Evolutionary conservation across 176 grass and related monocot species (phyloP).

Genomic region (Zoysia pacifica): DNA sequence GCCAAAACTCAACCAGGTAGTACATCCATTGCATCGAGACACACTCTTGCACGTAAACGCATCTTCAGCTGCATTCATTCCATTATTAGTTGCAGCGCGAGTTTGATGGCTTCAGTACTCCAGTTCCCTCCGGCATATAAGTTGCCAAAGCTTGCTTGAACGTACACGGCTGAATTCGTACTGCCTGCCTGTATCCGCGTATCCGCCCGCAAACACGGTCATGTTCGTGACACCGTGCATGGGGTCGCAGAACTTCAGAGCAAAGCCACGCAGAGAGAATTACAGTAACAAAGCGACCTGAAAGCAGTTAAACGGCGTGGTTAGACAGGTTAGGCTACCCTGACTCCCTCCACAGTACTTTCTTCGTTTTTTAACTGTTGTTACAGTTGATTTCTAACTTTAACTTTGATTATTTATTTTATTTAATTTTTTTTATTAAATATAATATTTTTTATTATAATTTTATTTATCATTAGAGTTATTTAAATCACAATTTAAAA

Average conservation of each 20-base stretch:
- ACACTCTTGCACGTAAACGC: not conserved
- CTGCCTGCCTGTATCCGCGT: not conserved
- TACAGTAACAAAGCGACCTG: not conserved
- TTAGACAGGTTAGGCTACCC: not conserved
- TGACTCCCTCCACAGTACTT: not conserved
- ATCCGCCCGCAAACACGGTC: constrained; percentile 10
- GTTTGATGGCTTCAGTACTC: not conserved
- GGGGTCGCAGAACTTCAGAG: not conserved
- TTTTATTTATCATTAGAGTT: too few species aligned
- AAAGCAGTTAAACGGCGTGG: not conserved
- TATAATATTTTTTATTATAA: too few species aligned
- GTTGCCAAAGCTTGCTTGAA: constrained; percentile 17
- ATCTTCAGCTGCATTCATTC: constrained; percentile 11
- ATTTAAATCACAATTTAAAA: too few species aligned
- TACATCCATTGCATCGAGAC: constrained; percentile 33
- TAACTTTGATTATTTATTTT: too few species aligned
- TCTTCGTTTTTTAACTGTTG: too few species aligned
- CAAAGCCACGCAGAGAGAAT: not conserved
- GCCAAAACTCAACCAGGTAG: not conserved
- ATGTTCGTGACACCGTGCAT: not conserved
- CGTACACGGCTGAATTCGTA: constrained; percentile 17
- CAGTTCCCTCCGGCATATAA: not conserved
- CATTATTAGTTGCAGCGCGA: not conserved
- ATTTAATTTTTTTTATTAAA: too few species aligned
- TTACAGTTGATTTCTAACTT: too few species aligned